Base-by-base conservation (phyloP, 2,329 filamentous ascomycete species). In the Trichoderma atroviride region DNA sequence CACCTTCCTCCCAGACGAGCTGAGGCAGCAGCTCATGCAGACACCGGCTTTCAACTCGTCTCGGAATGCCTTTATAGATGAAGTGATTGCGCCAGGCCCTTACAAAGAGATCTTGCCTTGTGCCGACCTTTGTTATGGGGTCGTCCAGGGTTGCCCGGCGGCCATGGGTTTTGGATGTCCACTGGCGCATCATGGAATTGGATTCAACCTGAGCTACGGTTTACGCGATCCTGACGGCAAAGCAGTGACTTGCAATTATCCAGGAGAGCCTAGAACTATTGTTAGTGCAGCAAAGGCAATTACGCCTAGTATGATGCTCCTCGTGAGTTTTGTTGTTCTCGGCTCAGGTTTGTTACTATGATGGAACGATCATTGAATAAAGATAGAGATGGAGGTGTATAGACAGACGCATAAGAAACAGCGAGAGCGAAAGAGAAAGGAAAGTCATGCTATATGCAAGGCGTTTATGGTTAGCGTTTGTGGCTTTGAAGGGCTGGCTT, bases 41-140 rank as follows among this genome's bases (percentile, higher is more conserved):
- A 72, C 71, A 29, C 76, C 74, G 5, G 74, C 70, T 13, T 76
- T 74, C 57, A 81, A 79, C 59, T 79, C 81, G 10, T 92, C 91
- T 14, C 87, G 94, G 22, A 95, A 93, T 75, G 77, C 85, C 0
- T 81, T 87, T 59, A 96, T 98, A 73, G 94, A 97, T 75, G 74
- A 83, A 2, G 73, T 81, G 0, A 88, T 98, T 70, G 80, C 85
- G 71, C 94, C 96, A 0, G 96, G 96, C 0, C 96, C 96, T 0
- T 98, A 99, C 81, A 96, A 94, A 77, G 96, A 99, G 81, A 83
- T 98, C 24, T 82, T 97, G 10, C 96, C 96, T 0, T 98, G 95
- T 76, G 88, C 92, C 71, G 91, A 97, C 72, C 81, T 97, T 62
- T 99, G 96, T 81, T 96, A 94, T 77, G 88, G 91, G 66, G 85